Base-by-base conservation (phyloP, 2,329 filamentous ascomycete genomes). In the Tolypocladium guangdongense region DNA sequence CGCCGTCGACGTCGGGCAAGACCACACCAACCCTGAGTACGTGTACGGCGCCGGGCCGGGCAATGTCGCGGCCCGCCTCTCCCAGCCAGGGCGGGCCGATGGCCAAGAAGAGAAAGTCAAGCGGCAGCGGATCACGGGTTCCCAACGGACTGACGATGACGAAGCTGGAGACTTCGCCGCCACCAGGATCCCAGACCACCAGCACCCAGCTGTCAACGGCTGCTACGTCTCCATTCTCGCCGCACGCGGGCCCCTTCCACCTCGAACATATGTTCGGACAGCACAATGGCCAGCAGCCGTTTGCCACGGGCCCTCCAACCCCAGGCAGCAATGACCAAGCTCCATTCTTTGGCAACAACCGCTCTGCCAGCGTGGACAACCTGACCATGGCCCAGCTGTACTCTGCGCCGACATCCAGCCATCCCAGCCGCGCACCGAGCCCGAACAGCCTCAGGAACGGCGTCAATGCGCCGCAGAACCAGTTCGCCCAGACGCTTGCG, bases 71-170 rank as follows among this genome's bases (percentile, higher is more conserved):
- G 47, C 87, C 89, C 59, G 78, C 82, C 6, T 93, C 90, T 1
- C 88, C 89, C 1, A 81, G 77, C 16, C 77, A 83, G 51, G 71
- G 77, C 35, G 86, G 83, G 1, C 87, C 87, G 2, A 76, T 77
- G 36, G 78, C 82, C 45, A 96, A 95, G 75, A 90, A 90, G 71
- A 81, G 90, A 57, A 96, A 95, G 68, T 83, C 86, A 7, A 90
- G 85, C 66, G 78, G 78, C 65, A 77, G 77, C 41, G 35, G 24
- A 7, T 80, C 81, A 36, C 88, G 88, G 66, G 73, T 95, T 16
- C 87, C 89, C 0, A 83, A 80, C 20, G 84, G 81, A 18, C 70
- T 95, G 60, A 80, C 85, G 8, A 95, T 96, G 90, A 95, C 90
- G 2, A 83, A 83, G 53, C 74, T 93, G 37, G 87, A 93, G 60